Evolutionary conservation across 441 rosid species (phyloP), one percentile per base, ranked within the genome.

Genomic region (Erodium texanum): DNA sequence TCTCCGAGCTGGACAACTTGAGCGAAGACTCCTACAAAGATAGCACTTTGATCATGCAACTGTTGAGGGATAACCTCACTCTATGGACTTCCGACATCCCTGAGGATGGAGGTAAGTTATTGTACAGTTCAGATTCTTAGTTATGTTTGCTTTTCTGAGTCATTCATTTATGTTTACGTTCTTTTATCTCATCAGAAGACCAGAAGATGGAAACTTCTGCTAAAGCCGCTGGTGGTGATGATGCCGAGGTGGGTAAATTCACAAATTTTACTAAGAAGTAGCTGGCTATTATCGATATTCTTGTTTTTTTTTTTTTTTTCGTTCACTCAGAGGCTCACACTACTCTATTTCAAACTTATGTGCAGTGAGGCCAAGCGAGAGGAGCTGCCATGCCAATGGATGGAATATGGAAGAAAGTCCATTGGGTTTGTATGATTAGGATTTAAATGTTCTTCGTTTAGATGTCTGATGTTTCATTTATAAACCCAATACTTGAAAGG

Each of bases 41-140:
- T 29, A 64, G 66, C 66, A 64, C 66, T 29, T 64, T 64, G 38
- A 64, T 64, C 19, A 32, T 64, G 66, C 66, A 64, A 38, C 66
- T 64, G 38, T 34, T 64, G 12, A 64, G 66, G 66, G 66, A 64
- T 48, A 64, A 64, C 66, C 66, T 64, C 19, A 29, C 66, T 16
- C n/a, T 64, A 23, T 64, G 66, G 66, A 38, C 66, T 64, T 38
- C 66, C 16, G 66, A 64, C 66, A 34, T 64, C 48, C 38, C 45
- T 19, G 66, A 64, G 19, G 66, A 64, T n/a, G 48, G 23, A 32
- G 66, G 50, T 43, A 41, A 41, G 10, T 41, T 41, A 41, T 41
- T 36, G 9, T 36, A 10, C 9, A 7, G 8, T 36, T 7, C 9
- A 36, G 9, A 36, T 36, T 36, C 8, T 36, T 36, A 5, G 0